These are phyloP conservation scores for Penstemon barbatus DNA, from an alignment of 257 asterid species.

Conservation along the genomic window DNA sequence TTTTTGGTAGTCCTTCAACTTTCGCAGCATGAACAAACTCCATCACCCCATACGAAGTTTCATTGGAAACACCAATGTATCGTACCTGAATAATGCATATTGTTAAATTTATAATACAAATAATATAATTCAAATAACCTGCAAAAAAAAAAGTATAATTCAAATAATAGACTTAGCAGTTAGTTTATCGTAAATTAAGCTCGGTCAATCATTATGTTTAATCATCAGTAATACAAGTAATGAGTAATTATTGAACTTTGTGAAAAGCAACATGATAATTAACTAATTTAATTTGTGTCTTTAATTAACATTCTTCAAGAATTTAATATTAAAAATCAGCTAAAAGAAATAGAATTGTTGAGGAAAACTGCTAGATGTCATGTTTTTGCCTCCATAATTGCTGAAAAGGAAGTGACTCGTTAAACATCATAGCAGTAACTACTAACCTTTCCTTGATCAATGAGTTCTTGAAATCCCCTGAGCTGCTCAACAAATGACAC, in stretches of 20 bases:
- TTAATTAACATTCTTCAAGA: not conserved
- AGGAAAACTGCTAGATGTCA: too few species aligned
- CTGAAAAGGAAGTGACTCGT: slow-evolving; percentile 17
- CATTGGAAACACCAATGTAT: slow-evolving; percentile 87
- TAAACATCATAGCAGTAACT: slow-evolving; percentile 5
- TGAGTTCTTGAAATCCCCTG: slow-evolving; percentile 71
- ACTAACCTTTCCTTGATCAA: slow-evolving; percentile 78
- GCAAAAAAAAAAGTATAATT: too few species aligned
- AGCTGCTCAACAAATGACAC: slow-evolving; percentile 75
- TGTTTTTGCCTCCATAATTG: too few species aligned
- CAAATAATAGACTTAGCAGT: too few species aligned
- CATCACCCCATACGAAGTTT: slow-evolving; percentile 89
- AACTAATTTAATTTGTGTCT: not conserved
- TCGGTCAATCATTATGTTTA: slow-evolving; percentile 9
- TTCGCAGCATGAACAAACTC: slow-evolving; percentile 85
- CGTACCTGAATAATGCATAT: slow-evolving; percentile 58
- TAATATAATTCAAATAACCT: not conserved
- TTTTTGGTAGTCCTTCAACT: slow-evolving; percentile 79
- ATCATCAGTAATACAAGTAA: not conserved
- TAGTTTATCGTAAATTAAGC: not conserved
- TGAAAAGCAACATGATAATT: not conserved
- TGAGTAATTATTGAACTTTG: slow-evolving; percentile 5
- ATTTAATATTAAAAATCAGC: not conserved
- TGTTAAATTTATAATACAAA: slow-evolving; percentile 8
- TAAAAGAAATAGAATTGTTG: not conserved